Percentiles rank a stretch among this genome's conserved stretches.
Conservation (phyloP, 495 filamentous ascomycete genomes). For the Penicillium cataractarum region DNA sequence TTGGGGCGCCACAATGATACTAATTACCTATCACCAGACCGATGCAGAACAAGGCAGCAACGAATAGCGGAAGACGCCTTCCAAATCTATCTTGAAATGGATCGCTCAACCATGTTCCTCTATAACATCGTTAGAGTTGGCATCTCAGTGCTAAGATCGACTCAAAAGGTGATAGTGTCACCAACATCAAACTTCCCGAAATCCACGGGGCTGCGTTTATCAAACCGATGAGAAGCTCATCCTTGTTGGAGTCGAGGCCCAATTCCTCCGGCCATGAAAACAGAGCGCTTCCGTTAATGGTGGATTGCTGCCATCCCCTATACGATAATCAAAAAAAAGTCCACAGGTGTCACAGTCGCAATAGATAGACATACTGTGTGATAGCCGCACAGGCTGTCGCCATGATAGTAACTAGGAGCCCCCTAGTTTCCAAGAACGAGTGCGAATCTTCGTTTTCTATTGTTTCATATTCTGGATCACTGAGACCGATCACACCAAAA, state of each 20-base stretch:
- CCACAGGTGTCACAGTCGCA: not conserved
- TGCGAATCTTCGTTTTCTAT: slow-evolving; percentile 4
- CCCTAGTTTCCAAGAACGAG: slow-evolving; percentile 25
- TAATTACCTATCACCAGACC: slow-evolving; percentile 58
- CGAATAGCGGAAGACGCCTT: slow-evolving; percentile 67
- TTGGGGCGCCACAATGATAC: not conserved
- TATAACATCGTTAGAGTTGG: slow-evolving; percentile 21
- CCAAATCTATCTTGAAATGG: slow-evolving; percentile 66
- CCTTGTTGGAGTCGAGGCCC: slow-evolving; percentile 39
- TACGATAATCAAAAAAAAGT: no score
- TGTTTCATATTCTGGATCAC: not conserved
- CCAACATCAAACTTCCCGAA: slow-evolving; percentile 40
- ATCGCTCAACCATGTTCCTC: slow-evolving; percentile 69
- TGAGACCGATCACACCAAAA: no score
- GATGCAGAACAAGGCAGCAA: slow-evolving; percentile 64
- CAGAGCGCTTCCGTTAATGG: slow-evolving; percentile 66
- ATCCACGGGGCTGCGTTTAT: slow-evolving; percentile 41
- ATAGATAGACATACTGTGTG: slow-evolving; percentile 28
- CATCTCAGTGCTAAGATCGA: not conserved
- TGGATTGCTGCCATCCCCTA: slow-evolving; percentile 69
- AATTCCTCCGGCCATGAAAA: slow-evolving; percentile 57
- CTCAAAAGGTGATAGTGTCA: not conserved
- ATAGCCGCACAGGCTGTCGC: slow-evolving; percentile 34
- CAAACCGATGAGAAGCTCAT: slow-evolving; percentile 42
- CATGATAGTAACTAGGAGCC: slow-evolving; percentile 29